Evolutionary conservation across 2,329 filamentous ascomycete species (phyloP), one percentile per base, ranked within the genome.

Genomic region (Botrytis sinoallii): DNA sequence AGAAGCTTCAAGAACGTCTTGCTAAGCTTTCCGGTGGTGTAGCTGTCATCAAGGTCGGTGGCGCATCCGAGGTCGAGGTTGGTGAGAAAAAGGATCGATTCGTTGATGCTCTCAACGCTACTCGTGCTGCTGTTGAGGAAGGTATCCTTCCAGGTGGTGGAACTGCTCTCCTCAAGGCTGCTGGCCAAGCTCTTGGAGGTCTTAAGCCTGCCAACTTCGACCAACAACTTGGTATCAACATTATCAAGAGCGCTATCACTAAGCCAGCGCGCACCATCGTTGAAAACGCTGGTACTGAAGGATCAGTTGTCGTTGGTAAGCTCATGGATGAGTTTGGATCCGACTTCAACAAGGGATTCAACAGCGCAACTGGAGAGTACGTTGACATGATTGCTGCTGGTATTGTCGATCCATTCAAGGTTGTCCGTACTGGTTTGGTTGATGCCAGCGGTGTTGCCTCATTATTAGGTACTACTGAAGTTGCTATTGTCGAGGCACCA

Each of bases 71-170:
- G 86, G 95, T 99, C 78, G 96, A 99, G 89, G 96, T 99, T 74
- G 92, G 95, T 79, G 96, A 99, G 91, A 99, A 99, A 94, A 99
- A 99, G 91, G 96, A 99, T 85, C 94, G 96, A 83, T 97, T 98
- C 81, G 96, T 99, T 76, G 96, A 99, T 85, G 96, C 96, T 75
- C 88, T 99, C 76, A 99, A 99, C 85, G 96, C 96, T 79, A 99
- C 96, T 78, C 95, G 96, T 81, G 96, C 96, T 79, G 96, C 96
- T 81, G 96, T 99, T 78, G 96, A 99, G 90, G 95, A 98, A 87
- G 96, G 96, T 85, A 99, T 99, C 84, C 92, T 99, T 78, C 96
- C 96, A 79, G 96, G 96, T 87, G 96, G 96, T 90, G 96, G 96
- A 84, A 99, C 96, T 82, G 96, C 95, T 81, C 91, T 99, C 70